phyloP scores from a whole-genome alignment of 805 yeast species.

The Starmera dryadoides region DNA sequence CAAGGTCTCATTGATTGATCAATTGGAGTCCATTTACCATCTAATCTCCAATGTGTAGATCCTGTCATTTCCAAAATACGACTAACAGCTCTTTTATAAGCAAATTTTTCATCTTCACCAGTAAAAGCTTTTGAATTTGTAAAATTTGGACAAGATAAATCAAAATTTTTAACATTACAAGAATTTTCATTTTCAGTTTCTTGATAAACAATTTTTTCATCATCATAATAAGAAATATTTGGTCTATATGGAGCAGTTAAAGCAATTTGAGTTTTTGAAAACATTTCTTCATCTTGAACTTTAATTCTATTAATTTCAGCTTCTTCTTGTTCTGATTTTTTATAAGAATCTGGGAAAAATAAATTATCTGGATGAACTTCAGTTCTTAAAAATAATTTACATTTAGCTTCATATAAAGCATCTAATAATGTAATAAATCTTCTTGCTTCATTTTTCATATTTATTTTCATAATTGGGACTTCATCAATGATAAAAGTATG shows the following conservation, averaged over 20 bases:
- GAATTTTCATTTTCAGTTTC: constrained; percentile 10
- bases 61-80: constrained; percentile 55
- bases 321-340: constrained; percentile 18
- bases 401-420: constrained; percentile 61
- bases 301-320: constrained; percentile 28
- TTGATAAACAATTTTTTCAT: constrained; percentile 29
- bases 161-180: constrained; percentile 5
- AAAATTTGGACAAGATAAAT: constrained; percentile 28
- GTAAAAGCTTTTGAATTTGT: constrained; percentile 51
- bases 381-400: constrained; percentile 47
- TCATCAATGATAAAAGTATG: constrained; percentile 50
- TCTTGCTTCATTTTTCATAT: constrained; percentile 61
- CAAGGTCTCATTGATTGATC: constrained; percentile 48
- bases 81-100: constrained; percentile 64
- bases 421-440: constrained; percentile 60
- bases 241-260: constrained; percentile 62
- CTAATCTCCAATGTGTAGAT: constrained; percentile 42
- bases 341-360: constrained; percentile 50
- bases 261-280: constrained; percentile 53
- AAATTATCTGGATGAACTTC: constrained; percentile 43
- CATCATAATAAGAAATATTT: constrained; percentile 56
- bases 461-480: constrained; percentile 51
- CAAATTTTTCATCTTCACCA: constrained; percentile 73
- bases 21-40: constrained; percentile 48
- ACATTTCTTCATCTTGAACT: constrained; percentile 66